Conservation (phyloP, 2,329 filamentous ascomycete species). For the Beauveria varroae region DNA sequence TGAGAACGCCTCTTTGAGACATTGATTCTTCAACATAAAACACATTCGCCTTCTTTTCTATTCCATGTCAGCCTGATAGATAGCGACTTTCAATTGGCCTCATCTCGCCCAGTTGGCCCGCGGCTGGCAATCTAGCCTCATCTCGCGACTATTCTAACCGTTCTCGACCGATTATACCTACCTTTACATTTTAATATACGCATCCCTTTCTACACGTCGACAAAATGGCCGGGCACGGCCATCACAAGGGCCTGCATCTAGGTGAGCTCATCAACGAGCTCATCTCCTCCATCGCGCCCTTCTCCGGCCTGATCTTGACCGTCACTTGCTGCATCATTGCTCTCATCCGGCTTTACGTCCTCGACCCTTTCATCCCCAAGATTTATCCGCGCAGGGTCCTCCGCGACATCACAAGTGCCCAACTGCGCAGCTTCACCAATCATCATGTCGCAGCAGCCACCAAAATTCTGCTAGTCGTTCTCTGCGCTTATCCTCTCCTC, state of each 20-base stretch:
- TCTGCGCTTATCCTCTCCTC: conserved; percentile 9
- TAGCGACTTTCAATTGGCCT: neutral
- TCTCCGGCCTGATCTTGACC: conserved; percentile 11
- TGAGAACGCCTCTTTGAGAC: neutral
- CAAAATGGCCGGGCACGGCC: neutral
- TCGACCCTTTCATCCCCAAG: conserved; percentile 8
- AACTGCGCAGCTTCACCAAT: conserved; percentile 11
- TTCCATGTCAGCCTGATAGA: neutral
- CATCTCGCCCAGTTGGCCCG: neutral
- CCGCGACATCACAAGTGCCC: neutral
- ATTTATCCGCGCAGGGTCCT: neutral
- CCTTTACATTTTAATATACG: neutral
- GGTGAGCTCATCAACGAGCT: conserved; percentile 9
- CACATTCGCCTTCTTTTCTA: too few relatives aligned
- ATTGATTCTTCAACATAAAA: neutral
- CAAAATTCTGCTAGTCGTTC: conserved; percentile 9
- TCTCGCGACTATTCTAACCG: neutral
- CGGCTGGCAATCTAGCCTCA: neutral
- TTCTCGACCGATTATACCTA: neutral
- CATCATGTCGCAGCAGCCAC: conserved; percentile 10
- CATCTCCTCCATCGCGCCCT: conserved; percentile 3
- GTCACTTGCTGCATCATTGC: conserved; percentile 11
- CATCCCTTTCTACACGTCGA: neutral
- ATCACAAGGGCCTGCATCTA: conserved; percentile 3
- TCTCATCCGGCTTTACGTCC: conserved; percentile 7